Base-by-base conservation (phyloP, 2,329 filamentous ascomycete species). In the Leptographium flavum region DNA sequence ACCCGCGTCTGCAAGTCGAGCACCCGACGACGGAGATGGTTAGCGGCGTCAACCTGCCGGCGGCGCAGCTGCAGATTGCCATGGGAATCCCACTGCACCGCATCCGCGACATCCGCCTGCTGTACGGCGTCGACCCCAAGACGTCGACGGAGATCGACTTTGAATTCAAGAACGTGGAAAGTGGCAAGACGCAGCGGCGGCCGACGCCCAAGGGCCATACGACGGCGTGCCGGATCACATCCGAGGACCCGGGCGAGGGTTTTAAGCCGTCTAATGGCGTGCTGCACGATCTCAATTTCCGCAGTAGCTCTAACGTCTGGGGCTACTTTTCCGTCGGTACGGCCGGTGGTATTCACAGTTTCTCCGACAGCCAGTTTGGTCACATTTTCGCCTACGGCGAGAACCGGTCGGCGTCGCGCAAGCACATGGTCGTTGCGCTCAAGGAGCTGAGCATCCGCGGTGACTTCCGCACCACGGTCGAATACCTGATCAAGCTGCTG, bases 1-100 rank as follows among this genome's bases (percentile, higher is more conserved):
- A 98, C 71, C 92, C 92, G 42, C 87, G 92, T 86, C 83, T 98
- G 45, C 92, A 98, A 70, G 92, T 98, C 67, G 92, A 98, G 76
- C 92, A 98, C 69, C 92, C 92, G 39, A 98, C 90, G 44, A 98
- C 92, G 25, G 92, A 98, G 65, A 98, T 98, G 92, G 92, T 98
- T 53, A 93, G 83, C 57, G 92, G 93, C 61, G 92, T 98, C 60
- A 94, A 96, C 67, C 67, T 98, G 61, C 92, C 92, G 42, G 92
- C 93, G 51, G 92, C 92, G 45, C 92, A 98, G 70, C 83, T 98
- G 44, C 92, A 98, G 71, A 83, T 98, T 68, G 92, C 92, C 59
- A 98, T 98, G 92, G 92, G 92, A 77, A 74, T 98, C 35, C 92
- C 92, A 44, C 73, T 98, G 44, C 87, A 96, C 72, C 79, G 90